Evolutionary conservation across 2,329 filamentous ascomycete species (phyloP).

Genomic region (Pseudophaeomoniella oleicola): DNA sequence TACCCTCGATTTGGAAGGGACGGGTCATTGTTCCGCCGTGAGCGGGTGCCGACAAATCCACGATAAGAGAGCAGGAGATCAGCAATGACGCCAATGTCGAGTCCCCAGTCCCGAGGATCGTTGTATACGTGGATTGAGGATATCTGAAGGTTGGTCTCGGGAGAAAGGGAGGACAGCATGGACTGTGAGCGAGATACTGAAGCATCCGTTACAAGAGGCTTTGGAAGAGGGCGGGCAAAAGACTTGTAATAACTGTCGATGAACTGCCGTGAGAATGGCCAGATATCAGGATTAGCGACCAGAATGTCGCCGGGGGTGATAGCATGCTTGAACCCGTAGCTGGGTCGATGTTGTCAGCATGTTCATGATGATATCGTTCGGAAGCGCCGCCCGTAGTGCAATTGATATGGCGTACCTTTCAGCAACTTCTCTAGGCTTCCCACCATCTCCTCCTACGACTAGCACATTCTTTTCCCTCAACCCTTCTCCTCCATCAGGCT

Average conservation of each 20-base stretch:
- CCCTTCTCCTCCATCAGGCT: constrained; percentile 27
- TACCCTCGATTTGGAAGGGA: constrained; percentile 60
- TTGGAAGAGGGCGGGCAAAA: constrained; percentile 21
- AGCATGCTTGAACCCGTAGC: constrained; percentile 65
- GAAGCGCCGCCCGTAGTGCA: no score
- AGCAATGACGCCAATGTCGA: constrained; percentile 71
- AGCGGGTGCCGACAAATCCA: constrained; percentile 73
- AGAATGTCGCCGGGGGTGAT: constrained; percentile 78
- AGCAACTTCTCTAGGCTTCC: constrained; percentile 57
- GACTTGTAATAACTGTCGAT: constrained; percentile 42
- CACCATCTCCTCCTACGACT: constrained; percentile 56
- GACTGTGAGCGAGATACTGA: constrained; percentile 10
- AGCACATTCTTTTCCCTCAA: constrained; percentile 53
- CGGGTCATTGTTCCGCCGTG: constrained; percentile 51
- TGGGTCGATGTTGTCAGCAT: constrained; percentile 11
- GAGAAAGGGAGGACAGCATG: constrained; percentile 9
- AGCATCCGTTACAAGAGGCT: constrained; percentile 22
- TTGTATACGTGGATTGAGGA: constrained; percentile 91
- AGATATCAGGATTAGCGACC: constrained; percentile 56
- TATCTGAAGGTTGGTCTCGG: constrained; percentile 49
- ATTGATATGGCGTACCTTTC: constrained; percentile 38
- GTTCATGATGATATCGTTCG: no score
- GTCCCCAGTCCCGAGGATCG: constrained; percentile 89
- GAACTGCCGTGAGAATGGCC: constrained; percentile 65
- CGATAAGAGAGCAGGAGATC: constrained; percentile 66